Base-by-base conservation (phyloP, 202 grass and related monocot species). In the Setaria italica region DNA sequence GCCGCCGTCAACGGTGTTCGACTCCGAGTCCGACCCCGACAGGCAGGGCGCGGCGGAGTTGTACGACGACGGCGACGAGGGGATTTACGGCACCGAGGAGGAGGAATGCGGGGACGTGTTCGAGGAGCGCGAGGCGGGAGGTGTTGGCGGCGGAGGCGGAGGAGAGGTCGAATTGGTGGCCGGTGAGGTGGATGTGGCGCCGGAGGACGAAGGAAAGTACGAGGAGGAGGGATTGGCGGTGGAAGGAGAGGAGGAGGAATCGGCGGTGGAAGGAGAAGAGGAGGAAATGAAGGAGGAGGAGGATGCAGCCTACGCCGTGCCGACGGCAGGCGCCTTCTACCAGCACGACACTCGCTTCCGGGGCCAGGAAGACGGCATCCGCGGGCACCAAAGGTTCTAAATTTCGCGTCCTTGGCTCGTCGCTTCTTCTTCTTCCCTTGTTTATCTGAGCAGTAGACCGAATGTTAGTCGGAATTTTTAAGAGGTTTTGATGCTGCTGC, bases 301-400 rank as follows among this genome's bases (percentile, higher is more conserved):
- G 82, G 80, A 77, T 35, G 84, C 90, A 42, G 84, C 88, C 20
- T 78, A 85, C 47, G 83, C 86, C 53, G 81, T 91, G 49, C 92
- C 86, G 15, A 92, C 81, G 20, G 74, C 30, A 42, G 90, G 92
- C 13, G 68, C 81, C 37, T 94, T 97, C 86, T 92, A 92, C 86
- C 86, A 94, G 92, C 94, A 97, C 78, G 90, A 97, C 79, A 89
- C 88, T 74, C 92, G 94, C 8, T 92, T 97, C 74, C 88, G 80
- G 29, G 81, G 62, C 77, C 79, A 90, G 78, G 88, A 87, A 32
- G 78, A 89, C 39, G 20, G 78, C 6, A 45, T 74, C 14, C 82
- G 12, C 45, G 62, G 92, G 72, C 65, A 80, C 62, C 79, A 65
- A 63, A 76, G 74, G 86, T 86, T 90, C 46, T 12, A 42, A 43